phyloP scores from a whole-genome alignment of 352 stramenopile genomes.

The Phytophthora citrophthora region DNA sequence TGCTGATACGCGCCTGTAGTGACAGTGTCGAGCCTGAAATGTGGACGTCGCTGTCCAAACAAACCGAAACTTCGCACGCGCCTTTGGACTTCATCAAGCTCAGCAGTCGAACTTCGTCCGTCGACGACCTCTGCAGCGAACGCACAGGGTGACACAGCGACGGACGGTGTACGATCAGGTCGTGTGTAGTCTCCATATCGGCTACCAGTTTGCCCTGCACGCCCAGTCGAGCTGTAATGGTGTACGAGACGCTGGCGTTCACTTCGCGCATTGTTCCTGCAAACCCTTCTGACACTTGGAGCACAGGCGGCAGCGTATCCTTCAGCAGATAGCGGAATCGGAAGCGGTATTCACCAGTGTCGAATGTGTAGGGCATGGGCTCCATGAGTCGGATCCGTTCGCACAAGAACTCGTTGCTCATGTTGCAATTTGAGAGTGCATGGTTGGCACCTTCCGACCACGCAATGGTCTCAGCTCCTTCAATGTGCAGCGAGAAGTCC shows the following conservation, averaged over 20 bases:
- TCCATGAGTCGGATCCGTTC: constrained; percentile 22
- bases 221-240: constrained; percentile 59
- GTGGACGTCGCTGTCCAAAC: constrained; percentile 38
- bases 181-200: constrained; percentile 51
- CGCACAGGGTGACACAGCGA: constrained; percentile 32
- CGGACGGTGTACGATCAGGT: constrained; percentile 21
- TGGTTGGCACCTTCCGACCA: constrained; percentile 37
- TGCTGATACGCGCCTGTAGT: constrained; percentile 35
- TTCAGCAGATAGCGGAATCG: constrained; percentile 38
- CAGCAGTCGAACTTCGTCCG: constrained; percentile 26
- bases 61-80: constrained; percentile 31
- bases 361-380: constrained; percentile 12
- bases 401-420: constrained; percentile 30
- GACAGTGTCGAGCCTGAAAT: constrained; percentile 36
- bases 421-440: constrained; percentile 18
- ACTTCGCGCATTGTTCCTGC: constrained; percentile 30
- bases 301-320: constrained; percentile 50
- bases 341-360: constrained; percentile 34
- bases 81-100: constrained; percentile 43
- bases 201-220: constrained; percentile 61
- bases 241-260: constrained; percentile 73
- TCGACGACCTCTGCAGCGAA: constrained; percentile 30
- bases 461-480: constrained; percentile 20
- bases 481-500: constrained; percentile 29
- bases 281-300: constrained; percentile 28